phyloP scores from a whole-genome alignment of 495 filamentous ascomycete genomes.

The Hypomontagnella monticulosa region DNA sequence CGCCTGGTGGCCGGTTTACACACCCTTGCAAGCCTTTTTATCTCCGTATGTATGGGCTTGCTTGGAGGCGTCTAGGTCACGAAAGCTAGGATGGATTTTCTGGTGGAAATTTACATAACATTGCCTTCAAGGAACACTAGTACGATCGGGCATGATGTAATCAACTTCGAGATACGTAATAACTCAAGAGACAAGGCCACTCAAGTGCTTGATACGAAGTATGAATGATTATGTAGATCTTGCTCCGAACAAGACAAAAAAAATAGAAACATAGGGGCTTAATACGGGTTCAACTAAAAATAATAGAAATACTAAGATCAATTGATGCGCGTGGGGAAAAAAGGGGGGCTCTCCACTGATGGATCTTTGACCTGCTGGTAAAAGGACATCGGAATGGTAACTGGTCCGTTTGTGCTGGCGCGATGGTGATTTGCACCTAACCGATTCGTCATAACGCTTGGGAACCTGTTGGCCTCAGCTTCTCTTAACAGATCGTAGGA shows the following conservation, averaged over 20 bases:
- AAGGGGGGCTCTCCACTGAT: slow-evolving; percentile 30
- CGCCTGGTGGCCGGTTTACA: too few species aligned
- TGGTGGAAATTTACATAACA: too few species aligned
- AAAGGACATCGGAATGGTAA: slow-evolving; percentile 13
- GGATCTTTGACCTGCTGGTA: slow-evolving; percentile 23
- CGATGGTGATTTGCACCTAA: slow-evolving; percentile 31
- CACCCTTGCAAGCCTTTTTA: too few species aligned
- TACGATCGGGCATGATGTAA: slow-evolving; percentile 21
- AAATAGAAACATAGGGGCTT: slow-evolving; percentile 9
- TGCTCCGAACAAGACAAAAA: slow-evolving; percentile 14
- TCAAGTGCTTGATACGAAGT: slow-evolving; percentile 23
- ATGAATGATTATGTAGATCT: slow-evolving; percentile 20
- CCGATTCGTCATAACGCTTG: slow-evolving; percentile 19
- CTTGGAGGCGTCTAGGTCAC: too few species aligned
- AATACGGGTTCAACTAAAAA: slow-evolving; percentile 23
- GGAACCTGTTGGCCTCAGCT: slow-evolving; percentile 32
- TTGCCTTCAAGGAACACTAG: too few species aligned
- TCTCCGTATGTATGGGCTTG: too few species aligned
- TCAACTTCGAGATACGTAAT: neutral
- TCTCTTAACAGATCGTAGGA: slow-evolving; percentile 30
- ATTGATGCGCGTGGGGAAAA: slow-evolving; percentile 30
- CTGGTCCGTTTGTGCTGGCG: slow-evolving; percentile 20
- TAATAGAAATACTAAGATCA: slow-evolving; percentile 19
- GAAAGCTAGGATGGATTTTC: too few species aligned
- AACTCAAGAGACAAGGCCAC: neutral